Conservation (phyloP, 1,284 basidiomycete species). For the Moniliophthora roreri region DNA sequence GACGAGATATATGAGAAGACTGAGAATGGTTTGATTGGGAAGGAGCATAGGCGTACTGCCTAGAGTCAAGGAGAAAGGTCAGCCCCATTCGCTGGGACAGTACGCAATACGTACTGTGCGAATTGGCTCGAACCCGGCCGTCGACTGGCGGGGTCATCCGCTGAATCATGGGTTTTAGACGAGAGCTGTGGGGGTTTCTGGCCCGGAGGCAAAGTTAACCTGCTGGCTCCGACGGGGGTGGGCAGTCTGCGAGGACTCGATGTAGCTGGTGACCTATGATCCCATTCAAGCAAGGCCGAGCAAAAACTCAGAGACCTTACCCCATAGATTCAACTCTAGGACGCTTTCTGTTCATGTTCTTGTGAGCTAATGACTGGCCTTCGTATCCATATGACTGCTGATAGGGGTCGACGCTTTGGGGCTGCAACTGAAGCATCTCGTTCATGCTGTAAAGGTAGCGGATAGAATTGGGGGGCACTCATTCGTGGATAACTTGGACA, state of each 20-base stretch:
- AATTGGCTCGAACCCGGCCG: constrained; percentile 50
- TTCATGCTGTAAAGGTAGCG: constrained; percentile 41
- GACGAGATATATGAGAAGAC: constrained; percentile 20
- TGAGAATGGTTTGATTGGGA: constrained; percentile 26
- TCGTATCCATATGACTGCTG: constrained; percentile 21
- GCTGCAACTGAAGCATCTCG: constrained; percentile 36
- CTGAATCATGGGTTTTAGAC: constrained; percentile 28
- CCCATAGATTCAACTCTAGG: constrained; percentile 44
- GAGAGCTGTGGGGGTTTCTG: constrained; percentile 50
- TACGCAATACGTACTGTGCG: constrained; percentile 37
- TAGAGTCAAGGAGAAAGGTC: constrained; percentile 26
- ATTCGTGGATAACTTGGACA: background rate
- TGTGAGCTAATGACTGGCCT: constrained; percentile 31
- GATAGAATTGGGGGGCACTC: background rate
- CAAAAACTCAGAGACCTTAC: constrained; percentile 32
- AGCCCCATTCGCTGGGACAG: constrained; percentile 16
- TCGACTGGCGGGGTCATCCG: constrained; percentile 22
- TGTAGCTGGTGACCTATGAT: constrained; percentile 34
- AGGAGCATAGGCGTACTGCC: constrained; percentile 60
- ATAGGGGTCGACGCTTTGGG: constrained; percentile 10
- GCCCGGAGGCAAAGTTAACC: constrained; percentile 58
- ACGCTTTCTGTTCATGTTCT: constrained; percentile 67
- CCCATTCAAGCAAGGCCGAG: background rate
- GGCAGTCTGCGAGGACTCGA: constrained; percentile 58
- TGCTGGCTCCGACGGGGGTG: constrained; percentile 51